Percentiles rank a stretch among this genome's conserved stretches.
These are phyloP conservation scores for Vanrija humicola DNA, from an alignment of 1,284 basidiomycete species.

Conservation along the genomic window DNA sequence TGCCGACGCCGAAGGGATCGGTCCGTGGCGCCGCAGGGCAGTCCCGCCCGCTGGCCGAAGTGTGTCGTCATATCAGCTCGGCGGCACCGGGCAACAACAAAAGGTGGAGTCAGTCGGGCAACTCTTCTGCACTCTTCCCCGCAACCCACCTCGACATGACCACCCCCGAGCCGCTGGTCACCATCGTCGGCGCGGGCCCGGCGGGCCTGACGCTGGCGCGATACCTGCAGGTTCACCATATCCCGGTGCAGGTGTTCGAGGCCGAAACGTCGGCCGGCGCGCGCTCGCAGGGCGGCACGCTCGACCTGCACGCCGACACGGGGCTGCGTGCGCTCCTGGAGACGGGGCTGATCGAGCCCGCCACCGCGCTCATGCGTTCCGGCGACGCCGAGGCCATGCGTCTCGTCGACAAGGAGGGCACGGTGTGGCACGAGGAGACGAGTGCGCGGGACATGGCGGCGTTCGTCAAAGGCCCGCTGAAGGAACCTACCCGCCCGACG, in stretches of 20 bases:
- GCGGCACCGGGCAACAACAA: too few species aligned
- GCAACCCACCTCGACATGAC: too few species aligned
- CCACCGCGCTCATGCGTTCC: conserved; percentile 5
- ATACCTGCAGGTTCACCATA: conserved; percentile 39
- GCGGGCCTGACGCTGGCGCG: conserved; percentile 49
- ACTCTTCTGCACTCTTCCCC: too few species aligned
- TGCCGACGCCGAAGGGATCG: too few species aligned
- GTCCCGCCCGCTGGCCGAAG: too few species aligned
- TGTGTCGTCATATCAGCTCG: too few species aligned
- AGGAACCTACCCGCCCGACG: neutral
- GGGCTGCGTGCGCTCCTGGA: conserved; percentile 39
- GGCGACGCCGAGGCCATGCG: conserved; percentile 19
- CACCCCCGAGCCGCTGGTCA: conserved; percentile 2
- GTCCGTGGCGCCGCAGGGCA: too few species aligned
- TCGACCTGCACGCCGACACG: conserved; percentile 49
- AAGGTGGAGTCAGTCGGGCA: too few species aligned
- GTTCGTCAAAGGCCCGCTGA: neutral
- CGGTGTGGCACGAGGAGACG: conserved; percentile 18
- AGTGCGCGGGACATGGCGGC: neutral
- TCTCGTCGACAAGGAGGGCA: conserved; percentile 14
- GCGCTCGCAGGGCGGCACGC: conserved; percentile 49
- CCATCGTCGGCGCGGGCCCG: conserved; percentile 49
- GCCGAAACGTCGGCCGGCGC: conserved; percentile 34
- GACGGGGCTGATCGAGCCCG: conserved; percentile 35
- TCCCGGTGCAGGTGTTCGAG: conserved; percentile 47